Evolutionary conservation across 2,329 filamentous ascomycete genomes (phyloP).

Genomic region (Nectriaceae sp.): DNA sequence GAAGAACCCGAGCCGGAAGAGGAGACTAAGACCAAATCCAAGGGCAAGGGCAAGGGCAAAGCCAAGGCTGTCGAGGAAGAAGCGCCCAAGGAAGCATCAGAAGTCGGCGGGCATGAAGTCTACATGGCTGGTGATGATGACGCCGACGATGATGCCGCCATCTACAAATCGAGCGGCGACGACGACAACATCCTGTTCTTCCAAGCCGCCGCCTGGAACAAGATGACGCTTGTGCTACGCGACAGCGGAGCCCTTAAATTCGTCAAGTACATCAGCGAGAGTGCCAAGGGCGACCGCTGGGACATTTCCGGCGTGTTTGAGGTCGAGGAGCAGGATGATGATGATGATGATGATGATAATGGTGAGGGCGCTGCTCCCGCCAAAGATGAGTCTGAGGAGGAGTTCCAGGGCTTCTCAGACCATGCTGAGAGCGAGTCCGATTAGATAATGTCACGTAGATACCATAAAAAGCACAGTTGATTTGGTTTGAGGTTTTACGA

Average conservation of each 20-base stretch:
- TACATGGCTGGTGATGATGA: conserved; percentile 92
- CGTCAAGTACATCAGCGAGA: conserved; percentile 89
- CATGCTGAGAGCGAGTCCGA: conserved; percentile 41
- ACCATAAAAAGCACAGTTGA: conserved; percentile 17
- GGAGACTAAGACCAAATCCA: conserved; percentile 32
- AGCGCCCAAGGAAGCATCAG: conserved; percentile 43
- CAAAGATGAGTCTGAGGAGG: conserved; percentile 51
- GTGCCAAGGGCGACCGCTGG: conserved; percentile 87
- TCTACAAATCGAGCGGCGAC: conserved; percentile 80
- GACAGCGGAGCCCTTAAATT: conserved; percentile 88
- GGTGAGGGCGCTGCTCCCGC: conserved; percentile 35
- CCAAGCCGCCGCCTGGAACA: conserved; percentile 77
- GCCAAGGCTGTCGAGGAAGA: conserved; percentile 15
- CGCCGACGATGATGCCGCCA: conserved; percentile 72
- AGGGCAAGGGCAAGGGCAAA: conserved; percentile 34
- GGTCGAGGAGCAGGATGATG: conserved; percentile 59
- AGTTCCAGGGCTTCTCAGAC: conserved; percentile 60
- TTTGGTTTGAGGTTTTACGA: conserved; percentile 2
- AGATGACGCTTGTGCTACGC: conserved; percentile 83
- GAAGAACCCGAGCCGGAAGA: conserved; percentile 45
- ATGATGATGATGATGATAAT: conserved; percentile 39
- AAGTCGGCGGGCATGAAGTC: conserved; percentile 79
- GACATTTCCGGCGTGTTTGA: conserved; percentile 82
- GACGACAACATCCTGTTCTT: conserved; percentile 71
- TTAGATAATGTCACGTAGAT: conserved; percentile 19